Evolutionary conservation across 257 asterid genomes (phyloP).

Genomic region (Handroanthus guayacan): DNA sequence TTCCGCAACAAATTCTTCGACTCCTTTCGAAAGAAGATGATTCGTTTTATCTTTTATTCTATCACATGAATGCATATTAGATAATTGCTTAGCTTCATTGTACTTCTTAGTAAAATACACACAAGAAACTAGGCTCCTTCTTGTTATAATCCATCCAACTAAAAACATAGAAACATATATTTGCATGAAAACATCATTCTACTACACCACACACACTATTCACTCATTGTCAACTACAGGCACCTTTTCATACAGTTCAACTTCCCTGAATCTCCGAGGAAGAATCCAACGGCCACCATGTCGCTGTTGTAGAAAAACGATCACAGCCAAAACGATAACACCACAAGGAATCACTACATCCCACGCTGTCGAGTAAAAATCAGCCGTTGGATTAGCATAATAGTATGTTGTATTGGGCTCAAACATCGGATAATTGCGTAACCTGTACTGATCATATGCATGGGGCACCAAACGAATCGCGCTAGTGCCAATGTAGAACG

Average conservation of each 20-base stretch:
- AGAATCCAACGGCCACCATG: conserved; percentile 67
- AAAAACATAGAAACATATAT: background rate
- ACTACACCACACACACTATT: background rate
- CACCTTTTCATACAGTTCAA: conserved; percentile 61
- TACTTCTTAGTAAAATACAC: no score
- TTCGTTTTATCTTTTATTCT: no score
- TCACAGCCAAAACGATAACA: conserved; percentile 52
- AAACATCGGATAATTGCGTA: conserved; percentile 37
- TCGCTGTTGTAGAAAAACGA: conserved; percentile 68
- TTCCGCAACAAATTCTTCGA: no score
- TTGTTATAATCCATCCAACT: background rate
- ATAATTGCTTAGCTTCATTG: no score
- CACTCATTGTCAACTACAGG: conserved; percentile 43
- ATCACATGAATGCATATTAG: no score
- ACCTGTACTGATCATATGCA: conserved; percentile 70
- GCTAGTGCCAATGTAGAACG: conserved; percentile 68
- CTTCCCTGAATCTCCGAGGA: conserved; percentile 54
- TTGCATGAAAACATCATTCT: conserved; percentile 1
- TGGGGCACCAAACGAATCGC: conserved; percentile 64
- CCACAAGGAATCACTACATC: conserved; percentile 67
- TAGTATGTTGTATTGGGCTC: conserved; percentile 51
- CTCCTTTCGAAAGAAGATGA: no score
- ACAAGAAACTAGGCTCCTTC: no score
- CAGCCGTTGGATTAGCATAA: conserved; percentile 66
- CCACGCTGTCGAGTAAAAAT: conserved; percentile 74